Percentiles rank a stretch among this genome's conserved stretches.
These are phyloP conservation scores for Nannochloropsis salina DNA, from an alignment of 108 stramenopile species.

Conservation along the genomic window DNA sequence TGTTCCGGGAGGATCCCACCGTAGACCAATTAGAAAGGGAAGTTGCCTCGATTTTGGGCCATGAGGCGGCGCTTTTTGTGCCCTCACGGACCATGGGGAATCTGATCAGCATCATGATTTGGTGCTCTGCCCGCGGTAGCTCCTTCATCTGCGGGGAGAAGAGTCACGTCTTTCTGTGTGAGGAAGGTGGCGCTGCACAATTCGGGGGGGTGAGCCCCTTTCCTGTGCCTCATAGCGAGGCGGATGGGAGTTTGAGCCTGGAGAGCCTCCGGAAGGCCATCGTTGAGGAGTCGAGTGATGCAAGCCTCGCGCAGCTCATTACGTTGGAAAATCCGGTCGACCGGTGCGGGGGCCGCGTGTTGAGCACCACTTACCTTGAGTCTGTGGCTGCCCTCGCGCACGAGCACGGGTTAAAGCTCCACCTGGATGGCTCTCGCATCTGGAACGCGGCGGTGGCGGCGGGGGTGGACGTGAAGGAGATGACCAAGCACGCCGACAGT, in stretches of 20 bases:
- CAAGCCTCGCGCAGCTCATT: constrained; percentile 61
- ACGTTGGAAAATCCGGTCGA: constrained; percentile 95
- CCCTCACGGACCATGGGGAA: constrained; percentile 97
- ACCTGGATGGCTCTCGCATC: constrained; percentile 87
- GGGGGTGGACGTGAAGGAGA: constrained; percentile 49
- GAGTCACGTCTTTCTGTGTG: neutral
- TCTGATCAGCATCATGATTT: constrained; percentile 73
- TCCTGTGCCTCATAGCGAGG: constrained; percentile 14
- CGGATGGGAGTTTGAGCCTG: constrained; percentile 19
- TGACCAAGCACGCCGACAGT: constrained; percentile 69
- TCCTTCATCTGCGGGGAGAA: constrained; percentile 7
- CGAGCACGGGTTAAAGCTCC: constrained; percentile 62
- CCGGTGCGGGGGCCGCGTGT: constrained; percentile 81
- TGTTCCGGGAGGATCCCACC: constrained; percentile 91
- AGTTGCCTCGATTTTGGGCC: constrained; percentile 77
- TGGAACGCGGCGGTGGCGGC: constrained; percentile 79
- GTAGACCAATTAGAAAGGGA: constrained; percentile 68
- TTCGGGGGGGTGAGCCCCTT: constrained; percentile 10
- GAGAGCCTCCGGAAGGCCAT: neutral
- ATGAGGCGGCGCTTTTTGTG: constrained; percentile 80
- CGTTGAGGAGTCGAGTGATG: neutral
- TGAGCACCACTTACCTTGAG: constrained; percentile 69
- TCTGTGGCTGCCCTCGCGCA: constrained; percentile 59
- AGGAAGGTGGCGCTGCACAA: neutral
- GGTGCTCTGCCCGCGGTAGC: constrained; percentile 70